Percentiles rank a stretch among this genome's conserved stretches.
These are phyloP conservation scores for Coelastrella sp. DNA, from an alignment of 139 green algal species.

Conservation along the genomic window DNA sequence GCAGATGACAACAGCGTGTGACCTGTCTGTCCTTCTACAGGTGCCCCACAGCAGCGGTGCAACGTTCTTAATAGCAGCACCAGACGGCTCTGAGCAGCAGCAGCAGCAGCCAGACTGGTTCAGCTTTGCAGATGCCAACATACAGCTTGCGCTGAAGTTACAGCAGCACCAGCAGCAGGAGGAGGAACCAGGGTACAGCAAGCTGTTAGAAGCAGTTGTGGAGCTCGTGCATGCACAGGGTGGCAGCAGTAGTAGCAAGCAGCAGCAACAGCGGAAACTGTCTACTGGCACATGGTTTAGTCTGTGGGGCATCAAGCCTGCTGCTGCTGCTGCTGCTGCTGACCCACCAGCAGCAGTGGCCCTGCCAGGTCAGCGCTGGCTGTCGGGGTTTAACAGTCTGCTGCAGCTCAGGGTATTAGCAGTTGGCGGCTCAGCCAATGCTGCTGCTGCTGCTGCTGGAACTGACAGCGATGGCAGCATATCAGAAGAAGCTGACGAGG, in stretches of 20 bases:
- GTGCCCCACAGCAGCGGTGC: not conserved
- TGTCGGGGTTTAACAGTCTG: slow-evolving; percentile 9
- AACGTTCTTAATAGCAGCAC: not conserved
- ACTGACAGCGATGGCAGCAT: not conserved
- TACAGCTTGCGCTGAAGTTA: not conserved
- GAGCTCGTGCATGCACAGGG: not conserved
- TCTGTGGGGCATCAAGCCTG: not conserved
- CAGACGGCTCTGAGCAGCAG: slow-evolving; percentile 13
- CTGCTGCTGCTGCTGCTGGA: not conserved
- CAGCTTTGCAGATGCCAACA: not conserved
- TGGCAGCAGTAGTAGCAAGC: not conserved
- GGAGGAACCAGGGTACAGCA: not conserved
- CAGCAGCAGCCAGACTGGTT: slow-evolving; percentile 31
- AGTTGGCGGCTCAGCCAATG: not conserved
- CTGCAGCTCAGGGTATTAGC: slow-evolving; percentile 9
- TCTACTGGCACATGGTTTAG: not conserved
- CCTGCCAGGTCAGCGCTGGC: not conserved
- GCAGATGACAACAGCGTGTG: not conserved
- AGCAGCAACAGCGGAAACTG: not conserved
- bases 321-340: not conserved
- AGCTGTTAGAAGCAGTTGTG: not conserved
- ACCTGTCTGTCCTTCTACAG: not conserved
- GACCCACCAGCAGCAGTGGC: not conserved
- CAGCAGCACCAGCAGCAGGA: slow-evolving; percentile 15
- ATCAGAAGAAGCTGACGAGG: not conserved